Evolutionary conservation across 1,284 basidiomycete genomes (phyloP).

Genomic region (Hypsizygus ulmarius): DNA sequence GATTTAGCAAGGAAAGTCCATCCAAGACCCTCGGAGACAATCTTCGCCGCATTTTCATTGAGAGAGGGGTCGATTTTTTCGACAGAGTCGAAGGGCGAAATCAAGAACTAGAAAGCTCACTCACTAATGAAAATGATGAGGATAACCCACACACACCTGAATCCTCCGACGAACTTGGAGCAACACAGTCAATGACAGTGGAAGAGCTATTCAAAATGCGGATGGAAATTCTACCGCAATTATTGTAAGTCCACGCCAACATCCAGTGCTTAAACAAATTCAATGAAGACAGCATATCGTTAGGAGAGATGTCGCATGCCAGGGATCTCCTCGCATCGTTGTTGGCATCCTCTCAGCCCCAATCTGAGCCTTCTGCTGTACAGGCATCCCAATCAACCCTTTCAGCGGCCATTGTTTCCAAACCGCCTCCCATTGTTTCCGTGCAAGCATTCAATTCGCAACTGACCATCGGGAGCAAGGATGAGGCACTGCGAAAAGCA

Average conservation of each 20-base stretch:
- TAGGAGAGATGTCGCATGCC: constrained; percentile 76
- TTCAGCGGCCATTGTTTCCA: constrained; percentile 62
- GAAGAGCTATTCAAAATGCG: constrained; percentile 75
- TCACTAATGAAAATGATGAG: constrained; percentile 20
- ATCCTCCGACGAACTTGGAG: constrained; percentile 24
- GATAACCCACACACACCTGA: constrained; percentile 16
- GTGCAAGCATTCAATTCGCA: constrained; percentile 75
- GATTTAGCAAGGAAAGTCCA: constrained; percentile 50
- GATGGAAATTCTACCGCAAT: constrained; percentile 61
- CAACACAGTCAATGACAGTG: constrained; percentile 57
- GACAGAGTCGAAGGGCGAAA: constrained; percentile 45
- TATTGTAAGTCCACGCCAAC: constrained; percentile 52
- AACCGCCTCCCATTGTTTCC: constrained; percentile 60
- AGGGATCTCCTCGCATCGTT: constrained; percentile 64
- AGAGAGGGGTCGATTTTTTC: constrained; percentile 74
- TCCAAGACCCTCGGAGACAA: constrained; percentile 56
- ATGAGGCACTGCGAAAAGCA: constrained; percentile 71
- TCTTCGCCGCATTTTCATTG: constrained; percentile 64
- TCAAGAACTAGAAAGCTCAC: constrained; percentile 20
- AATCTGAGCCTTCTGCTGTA: constrained; percentile 20
- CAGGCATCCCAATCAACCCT: constrained; percentile 40
- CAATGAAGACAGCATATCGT: constrained; percentile 50
- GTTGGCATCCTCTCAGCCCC: constrained; percentile 35
- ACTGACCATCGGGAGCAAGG: constrained; percentile 71
- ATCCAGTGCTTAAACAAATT: not conserved